Base-by-base conservation (phyloP, 306 rosid species). In the Cicer cuneatum region DNA sequence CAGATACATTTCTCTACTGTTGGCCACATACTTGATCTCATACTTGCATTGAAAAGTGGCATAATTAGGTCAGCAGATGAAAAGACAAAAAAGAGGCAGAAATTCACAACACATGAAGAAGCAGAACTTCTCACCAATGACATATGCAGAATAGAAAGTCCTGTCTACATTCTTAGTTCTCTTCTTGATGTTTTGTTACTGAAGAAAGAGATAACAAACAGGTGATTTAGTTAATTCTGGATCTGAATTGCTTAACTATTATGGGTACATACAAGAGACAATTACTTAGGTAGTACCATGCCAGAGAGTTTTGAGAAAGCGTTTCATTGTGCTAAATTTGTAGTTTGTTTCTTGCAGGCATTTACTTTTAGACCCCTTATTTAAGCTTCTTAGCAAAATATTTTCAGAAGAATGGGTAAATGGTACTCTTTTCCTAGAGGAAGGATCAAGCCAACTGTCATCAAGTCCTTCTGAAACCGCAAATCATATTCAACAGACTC, bases 101-200 rank as follows among this genome's bases (percentile, higher is more conserved):
- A 85, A 84, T 43, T 87, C 54, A 33, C 49, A 8, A 86, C 18
- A 42, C 46, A 61, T 63, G 64, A 49, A 73, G 83, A 74, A 72
- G 86, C 84, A 57, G 81, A 67, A 66, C 48, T 54, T 18, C 78
- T 71, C 51, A n/a, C 14, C 13, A 69, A 80, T 58, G 80, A 46
- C 76, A 78, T 86, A 40, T 75, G 75, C 80, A 75, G 61, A 69
- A 78, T 87, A 71, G 90, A 75, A 48, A 80, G 60, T 74, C 76
- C 86, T 18, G 58, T 82, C 73, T 68, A 80, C 84, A 72, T 80
- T 54, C 88, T 93, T 56, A 73, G 92, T 76, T 86, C 98, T 66
- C 80, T 93, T 73, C 87, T 93, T 80, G 97, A 90, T 81, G 82
- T 93, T 81, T 86, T 93, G 79, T 86, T 93, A 13, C 71, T 89